These are phyloP conservation scores for Penicillium maclennaniae DNA, from an alignment of 495 filamentous ascomycete species.

Conservation along the genomic window DNA sequence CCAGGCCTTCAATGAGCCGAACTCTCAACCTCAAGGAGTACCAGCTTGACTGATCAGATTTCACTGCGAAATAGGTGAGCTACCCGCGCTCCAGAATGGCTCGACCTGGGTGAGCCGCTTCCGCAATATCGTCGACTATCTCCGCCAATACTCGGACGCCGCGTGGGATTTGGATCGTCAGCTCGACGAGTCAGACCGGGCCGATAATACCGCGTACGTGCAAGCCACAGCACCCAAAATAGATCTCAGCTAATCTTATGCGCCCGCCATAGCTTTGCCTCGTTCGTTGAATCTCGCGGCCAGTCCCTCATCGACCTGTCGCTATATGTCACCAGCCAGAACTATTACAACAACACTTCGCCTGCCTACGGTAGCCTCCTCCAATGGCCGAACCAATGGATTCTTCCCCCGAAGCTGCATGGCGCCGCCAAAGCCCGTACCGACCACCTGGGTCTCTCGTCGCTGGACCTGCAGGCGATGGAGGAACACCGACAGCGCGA, in stretches of 20 bases:
- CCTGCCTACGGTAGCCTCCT: conserved; percentile 73
- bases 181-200: conserved; percentile 41
- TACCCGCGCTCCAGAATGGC: conserved; percentile 69
- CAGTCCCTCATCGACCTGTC: conserved; percentile 70
- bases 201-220: conserved; percentile 54
- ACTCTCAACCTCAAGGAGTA: background rate
- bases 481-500: conserved; percentile 42
- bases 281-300: conserved; percentile 62
- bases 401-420: conserved; percentile 64
- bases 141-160: conserved; percentile 51
- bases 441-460: conserved; percentile 68
- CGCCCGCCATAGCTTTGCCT: conserved; percentile 40
- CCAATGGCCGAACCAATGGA: conserved; percentile 79
- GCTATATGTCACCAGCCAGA: conserved; percentile 83
- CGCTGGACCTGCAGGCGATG: conserved; percentile 57
- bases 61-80: conserved; percentile 50
- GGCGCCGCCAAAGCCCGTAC: conserved; percentile 64
- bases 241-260: background rate
- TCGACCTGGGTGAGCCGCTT: conserved; percentile 66
- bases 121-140: conserved; percentile 66
- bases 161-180: conserved; percentile 53
- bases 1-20: conserved; percentile 1
- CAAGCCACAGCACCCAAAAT: background rate
- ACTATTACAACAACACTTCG: conserved; percentile 69
- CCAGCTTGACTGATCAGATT: background rate